phyloP scores from a whole-genome alignment of 129 eudicot genomes.

The Helianthus annuus region HanXRQr2.0-SUNRISE NC_035448.2:23074817-23075316 shows the following conservation, averaged over 20 bases:
- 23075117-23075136: conserved; percentile 67
- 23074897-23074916: not conserved
- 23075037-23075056: conserved; percentile 58
- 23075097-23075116: conserved; percentile 57
- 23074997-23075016: conserved; percentile 40
- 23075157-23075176: not conserved
- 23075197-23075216: not conserved
- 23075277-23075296: not conserved
- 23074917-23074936: not conserved
- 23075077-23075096: conserved; percentile 60
- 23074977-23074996: conserved; percentile 4
- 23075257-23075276: not conserved
- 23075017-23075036: conserved; percentile 60
- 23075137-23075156: conserved; percentile 59
- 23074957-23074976: conserved; percentile 7
- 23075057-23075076: conserved; percentile 69
- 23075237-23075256: conserved; percentile 3
- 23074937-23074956: not conserved
- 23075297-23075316: not conserved
- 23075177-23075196: not conserved
- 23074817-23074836: not conserved
- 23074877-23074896: conserved; percentile 1
- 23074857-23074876: not conserved
- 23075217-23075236: not conserved
- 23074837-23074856: not conserved